A percentile compares a stretch with the other conserved stretches of the same genome.
Conservation (phyloP, 139 green algal genomes). For the Haematococcus lacustris region DNA sequence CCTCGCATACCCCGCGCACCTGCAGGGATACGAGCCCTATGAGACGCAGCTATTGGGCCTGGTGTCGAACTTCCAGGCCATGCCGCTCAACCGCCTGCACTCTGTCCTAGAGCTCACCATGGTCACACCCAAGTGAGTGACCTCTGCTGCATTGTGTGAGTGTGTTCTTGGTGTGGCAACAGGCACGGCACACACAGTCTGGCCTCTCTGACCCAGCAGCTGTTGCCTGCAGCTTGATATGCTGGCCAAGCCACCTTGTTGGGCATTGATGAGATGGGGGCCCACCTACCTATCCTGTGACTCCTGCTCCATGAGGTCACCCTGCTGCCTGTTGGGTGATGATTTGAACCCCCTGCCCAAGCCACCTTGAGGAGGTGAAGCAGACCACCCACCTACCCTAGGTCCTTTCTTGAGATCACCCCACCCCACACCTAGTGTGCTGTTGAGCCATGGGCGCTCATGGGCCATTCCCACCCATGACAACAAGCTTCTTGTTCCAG, state of each 20-base stretch:
- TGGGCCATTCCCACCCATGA: neutral
- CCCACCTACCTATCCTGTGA: neutral
- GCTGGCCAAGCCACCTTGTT: neutral
- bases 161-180: neutral
- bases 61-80: conserved; percentile 1
- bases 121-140: conserved; percentile 2
- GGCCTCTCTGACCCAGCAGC: neutral
- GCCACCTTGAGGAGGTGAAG: too few relatives aligned
- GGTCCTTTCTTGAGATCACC: too few relatives aligned
- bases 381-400: too few relatives aligned
- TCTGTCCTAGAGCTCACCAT: neutral
- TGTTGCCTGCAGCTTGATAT: neutral
- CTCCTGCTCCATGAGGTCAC: neutral
- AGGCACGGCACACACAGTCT: neutral
- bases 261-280: neutral
- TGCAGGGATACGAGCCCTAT: neutral
- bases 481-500: neutral
- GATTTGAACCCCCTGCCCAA: too few relatives aligned
- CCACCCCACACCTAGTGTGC: neutral
- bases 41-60: neutral
- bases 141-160: neutral
- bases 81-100: neutral
- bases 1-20: neutral
- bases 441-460: neutral
- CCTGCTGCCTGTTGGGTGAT: too few relatives aligned